These are phyloP conservation scores for Eremothecium cymbalariae DNA, from an alignment of 1,139 yeast genomes.

Conservation along the genomic window DNA sequence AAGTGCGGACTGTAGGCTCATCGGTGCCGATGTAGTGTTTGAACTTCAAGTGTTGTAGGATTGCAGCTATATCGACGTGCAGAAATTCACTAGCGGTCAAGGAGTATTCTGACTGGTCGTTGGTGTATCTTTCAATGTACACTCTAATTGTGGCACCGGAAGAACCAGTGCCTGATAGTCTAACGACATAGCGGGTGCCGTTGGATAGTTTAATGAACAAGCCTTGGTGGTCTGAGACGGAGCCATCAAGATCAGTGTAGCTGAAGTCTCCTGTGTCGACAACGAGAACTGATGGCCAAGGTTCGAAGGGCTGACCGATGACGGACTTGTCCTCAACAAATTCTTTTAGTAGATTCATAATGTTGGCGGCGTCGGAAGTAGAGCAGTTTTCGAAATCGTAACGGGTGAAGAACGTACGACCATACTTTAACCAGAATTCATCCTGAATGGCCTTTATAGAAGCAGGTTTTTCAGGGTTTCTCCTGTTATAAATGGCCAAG, in stretches of 20 bases:
- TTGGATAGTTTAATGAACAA: constrained; percentile 70
- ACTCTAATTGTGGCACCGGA: constrained; percentile 96
- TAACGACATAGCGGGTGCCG: constrained; percentile 81
- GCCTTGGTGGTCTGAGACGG: constrained; percentile 88
- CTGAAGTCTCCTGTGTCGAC: constrained; percentile 80
- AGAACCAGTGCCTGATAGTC: constrained; percentile 96
- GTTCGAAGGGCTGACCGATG: constrained; percentile 37
- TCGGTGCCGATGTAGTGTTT: constrained; percentile 71
- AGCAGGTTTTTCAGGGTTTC: constrained; percentile 49
- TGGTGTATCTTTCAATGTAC: constrained; percentile 77
- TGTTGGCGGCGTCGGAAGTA: constrained; percentile 63
- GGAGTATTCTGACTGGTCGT: constrained; percentile 45
- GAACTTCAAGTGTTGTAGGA: constrained; percentile 63
- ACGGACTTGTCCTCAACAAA: constrained; percentile 38
- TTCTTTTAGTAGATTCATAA: constrained; percentile 50
- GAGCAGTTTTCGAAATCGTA: constrained; percentile 86
- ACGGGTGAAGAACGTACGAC: constrained; percentile 96
- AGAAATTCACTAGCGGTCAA: constrained; percentile 64
- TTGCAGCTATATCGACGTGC: constrained; percentile 50
- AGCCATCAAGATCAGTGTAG: constrained; percentile 91
- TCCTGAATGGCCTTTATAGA: constrained; percentile 75
- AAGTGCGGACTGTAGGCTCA: constrained; percentile 86
- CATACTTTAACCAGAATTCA: constrained; percentile 86
- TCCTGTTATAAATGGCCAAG: constrained; percentile 65
- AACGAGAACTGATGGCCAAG: constrained; percentile 43